These are phyloP conservation scores for Corymbia maculata DNA, from an alignment of 345 rosid genomes.

Conservation along the genomic window DNA sequence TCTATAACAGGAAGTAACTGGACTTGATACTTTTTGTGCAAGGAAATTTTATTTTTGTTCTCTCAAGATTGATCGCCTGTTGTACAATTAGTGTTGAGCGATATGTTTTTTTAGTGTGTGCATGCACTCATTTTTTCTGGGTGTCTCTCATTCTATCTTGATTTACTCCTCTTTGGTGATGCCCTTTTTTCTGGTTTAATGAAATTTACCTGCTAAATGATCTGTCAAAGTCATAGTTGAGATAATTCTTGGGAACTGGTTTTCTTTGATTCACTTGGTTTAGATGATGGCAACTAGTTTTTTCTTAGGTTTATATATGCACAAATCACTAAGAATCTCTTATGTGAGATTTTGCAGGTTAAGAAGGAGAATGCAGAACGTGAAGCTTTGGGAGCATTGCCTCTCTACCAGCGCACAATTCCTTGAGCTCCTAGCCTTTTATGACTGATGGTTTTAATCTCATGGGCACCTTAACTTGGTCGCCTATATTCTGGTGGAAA, in stretches of 20 bases:
- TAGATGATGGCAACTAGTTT: background rate
- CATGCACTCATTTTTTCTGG: background rate
- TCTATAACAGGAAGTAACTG: background rate
- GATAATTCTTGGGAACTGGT: background rate
- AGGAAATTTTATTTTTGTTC: background rate
- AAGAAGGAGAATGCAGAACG: slow-evolving; percentile 38
- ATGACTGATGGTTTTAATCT: background rate
- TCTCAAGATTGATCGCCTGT: background rate
- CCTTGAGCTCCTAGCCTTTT: slow-evolving; percentile 8
- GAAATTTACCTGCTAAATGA: background rate
- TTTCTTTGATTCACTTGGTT: background rate
- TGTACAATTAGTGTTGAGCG: background rate
- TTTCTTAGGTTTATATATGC: background rate
- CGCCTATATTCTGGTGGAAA: background rate
- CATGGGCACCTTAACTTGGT: background rate
- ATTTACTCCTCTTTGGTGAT: background rate
- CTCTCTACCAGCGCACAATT: slow-evolving; percentile 35
- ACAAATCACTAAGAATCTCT: background rate
- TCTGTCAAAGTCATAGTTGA: background rate
- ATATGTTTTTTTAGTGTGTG: background rate
- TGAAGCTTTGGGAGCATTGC: slow-evolving; percentile 40
- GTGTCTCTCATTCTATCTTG: background rate
- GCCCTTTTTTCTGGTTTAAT: background rate
- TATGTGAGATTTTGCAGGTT: slow-evolving; percentile 17
- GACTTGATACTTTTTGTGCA: background rate